These are phyloP conservation scores for Crithidia acanthocephali DNA, from an alignment of 208 protist species.

Conservation along the genomic window DNA sequence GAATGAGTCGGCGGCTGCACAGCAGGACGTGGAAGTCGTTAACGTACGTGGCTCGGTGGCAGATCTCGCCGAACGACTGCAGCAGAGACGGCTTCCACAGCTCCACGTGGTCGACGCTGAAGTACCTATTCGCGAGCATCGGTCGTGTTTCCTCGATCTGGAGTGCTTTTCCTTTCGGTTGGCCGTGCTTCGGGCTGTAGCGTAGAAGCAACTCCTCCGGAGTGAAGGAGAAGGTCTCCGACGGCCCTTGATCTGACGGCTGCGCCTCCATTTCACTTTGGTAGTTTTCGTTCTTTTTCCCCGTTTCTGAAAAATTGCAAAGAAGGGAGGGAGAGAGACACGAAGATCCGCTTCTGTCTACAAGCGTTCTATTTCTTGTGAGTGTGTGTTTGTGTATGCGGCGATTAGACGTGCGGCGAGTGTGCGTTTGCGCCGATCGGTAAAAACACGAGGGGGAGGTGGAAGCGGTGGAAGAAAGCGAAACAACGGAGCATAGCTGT, in stretches of 20 bases:
- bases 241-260: slow-evolving; percentile 7
- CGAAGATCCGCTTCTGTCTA: too few species aligned
- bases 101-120: slow-evolving; percentile 30
- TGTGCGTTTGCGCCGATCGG: too few species aligned
- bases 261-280: background rate
- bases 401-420: too few species aligned
- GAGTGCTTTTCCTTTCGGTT: background rate
- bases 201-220: slow-evolving; percentile 22
- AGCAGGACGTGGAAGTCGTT: slow-evolving; percentile 54
- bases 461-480: too few species aligned
- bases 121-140: slow-evolving; percentile 30
- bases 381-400: too few species aligned
- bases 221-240: slow-evolving; percentile 11
- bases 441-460: too few species aligned
- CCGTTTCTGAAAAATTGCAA: background rate
- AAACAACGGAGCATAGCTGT: too few species aligned
- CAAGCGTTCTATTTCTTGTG: too few species aligned
- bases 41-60: slow-evolving; percentile 20
- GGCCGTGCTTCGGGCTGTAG: slow-evolving; percentile 18
- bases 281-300: too few species aligned
- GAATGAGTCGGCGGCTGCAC: slow-evolving; percentile 48
- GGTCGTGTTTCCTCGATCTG: slow-evolving; percentile 20
- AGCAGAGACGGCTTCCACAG: slow-evolving; percentile 37
- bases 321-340: too few species aligned
- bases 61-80: slow-evolving; percentile 25